Evolutionary conservation across 441 rosid genomes (phyloP).

Genomic region (Manihot esculenta): DNA sequence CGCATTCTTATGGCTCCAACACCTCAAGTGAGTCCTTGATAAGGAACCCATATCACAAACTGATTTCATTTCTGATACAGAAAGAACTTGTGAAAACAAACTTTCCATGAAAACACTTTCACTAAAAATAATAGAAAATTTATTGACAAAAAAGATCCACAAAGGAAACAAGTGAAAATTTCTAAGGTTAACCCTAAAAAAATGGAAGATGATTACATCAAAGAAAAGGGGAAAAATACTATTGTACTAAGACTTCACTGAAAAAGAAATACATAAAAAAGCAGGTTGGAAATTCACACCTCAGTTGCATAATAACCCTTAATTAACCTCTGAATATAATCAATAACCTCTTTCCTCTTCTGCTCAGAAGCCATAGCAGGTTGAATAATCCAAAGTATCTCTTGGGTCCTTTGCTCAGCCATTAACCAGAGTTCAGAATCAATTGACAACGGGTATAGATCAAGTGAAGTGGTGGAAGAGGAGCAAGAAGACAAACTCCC

Average conservation of each 20-base stretch:
- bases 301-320: conserved; percentile 50
- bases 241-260: conserved; percentile 5
- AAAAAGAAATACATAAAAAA: conserved; percentile 13
- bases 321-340: conserved; percentile 49
- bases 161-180: conserved; percentile 19
- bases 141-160: conserved; percentile 1
- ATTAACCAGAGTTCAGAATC: conserved; percentile 58
- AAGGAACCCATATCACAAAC: conserved; percentile 17
- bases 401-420: conserved; percentile 73
- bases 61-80: conserved; percentile 2
- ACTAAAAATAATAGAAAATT: background rate
- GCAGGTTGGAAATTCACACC: conserved; percentile 44
- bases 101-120: background rate
- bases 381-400: conserved; percentile 60
- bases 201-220: background rate
- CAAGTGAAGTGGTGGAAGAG: conserved; percentile 36
- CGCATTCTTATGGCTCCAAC: background rate
- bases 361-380: conserved; percentile 61
- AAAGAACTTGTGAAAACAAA: conserved; percentile 16
- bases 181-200: background rate
- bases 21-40: background rate
- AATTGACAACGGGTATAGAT: conserved; percentile 37
- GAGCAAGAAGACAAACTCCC: conserved; percentile 48
- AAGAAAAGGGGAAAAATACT: background rate
- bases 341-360: conserved; percentile 52